Evolutionary conservation across 108 stramenopile genomes (phyloP), one percentile per base, ranked within the genome.

Genomic region (Skeletonema potamos): DNA sequence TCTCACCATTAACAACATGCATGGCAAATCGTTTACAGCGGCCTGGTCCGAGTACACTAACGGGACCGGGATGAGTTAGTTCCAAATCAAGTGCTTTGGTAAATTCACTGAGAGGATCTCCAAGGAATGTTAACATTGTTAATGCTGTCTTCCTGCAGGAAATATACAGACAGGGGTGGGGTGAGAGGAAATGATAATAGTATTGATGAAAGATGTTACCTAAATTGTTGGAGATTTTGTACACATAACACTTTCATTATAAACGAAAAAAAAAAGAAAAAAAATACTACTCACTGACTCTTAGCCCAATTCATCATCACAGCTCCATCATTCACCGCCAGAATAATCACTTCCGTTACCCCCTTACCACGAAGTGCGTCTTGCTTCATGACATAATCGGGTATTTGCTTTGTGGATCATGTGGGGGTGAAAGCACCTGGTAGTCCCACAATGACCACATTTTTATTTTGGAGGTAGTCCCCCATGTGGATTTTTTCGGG

Each of bases 391-490:
- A 89, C 71, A 79, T 88, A 91, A 29, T 76, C 82, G 43, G 90
- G 90, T 58, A 91, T 81, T 79, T 92, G 92, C 69, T 76, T 85
- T 74, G 87, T 81, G 67, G 88, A 89, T 86, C 90, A 91, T 66
- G 88, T 89, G 17, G 90, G 90, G 5, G 90, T 91, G 9, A 26
- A 60, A 3, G 58, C 59, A 58, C 85, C 89, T 58, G 90, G 89
- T 15, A 85, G 70, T 26, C 85, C 90, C 26, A 91, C 86, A 59
- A 91, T 67, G 34, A 86, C 77, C 0, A 88, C 72, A 41, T 76
- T 84, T 44, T 76, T 83, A 15, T 79, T 73, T 18, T 74, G 48
- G 64, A 61, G 61, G 70, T 85, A 82, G 26, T 85, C 83, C 6
- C 60, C 77, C 28, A 91, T 72, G 58, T 88, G 76, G 30, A 75